These are phyloP conservation scores for Calonectria pseudoreteaudii DNA, from an alignment of 2,329 filamentous ascomycete genomes.

Conservation along the genomic window DNA sequence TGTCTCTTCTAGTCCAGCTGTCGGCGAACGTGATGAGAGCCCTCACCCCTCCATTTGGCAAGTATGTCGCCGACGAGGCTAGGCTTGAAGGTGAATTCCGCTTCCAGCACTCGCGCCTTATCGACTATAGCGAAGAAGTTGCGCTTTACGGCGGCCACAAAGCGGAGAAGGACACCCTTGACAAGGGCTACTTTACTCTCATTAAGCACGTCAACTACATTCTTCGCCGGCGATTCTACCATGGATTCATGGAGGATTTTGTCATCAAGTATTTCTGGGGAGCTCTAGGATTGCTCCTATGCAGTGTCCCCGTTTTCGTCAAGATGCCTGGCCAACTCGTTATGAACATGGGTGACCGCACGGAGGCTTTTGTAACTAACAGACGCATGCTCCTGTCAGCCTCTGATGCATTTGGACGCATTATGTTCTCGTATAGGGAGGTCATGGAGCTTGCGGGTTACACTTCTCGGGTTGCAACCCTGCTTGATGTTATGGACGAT, in stretches of 20 bases:
- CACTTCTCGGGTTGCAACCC: slow-evolving; percentile 89
- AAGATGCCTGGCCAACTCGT: slow-evolving; percentile 80
- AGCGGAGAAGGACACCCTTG: slow-evolving; percentile 93
- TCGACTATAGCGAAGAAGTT: slow-evolving; percentile 96
- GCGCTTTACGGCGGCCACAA: slow-evolving; percentile 92
- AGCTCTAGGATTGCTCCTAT: slow-evolving; percentile 88
- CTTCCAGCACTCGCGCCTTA: slow-evolving; percentile 92
- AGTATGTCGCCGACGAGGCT: slow-evolving; percentile 97
- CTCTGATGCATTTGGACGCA: slow-evolving; percentile 92
- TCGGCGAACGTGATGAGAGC: slow-evolving; percentile 94
- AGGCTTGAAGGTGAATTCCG: slow-evolving; percentile 95
- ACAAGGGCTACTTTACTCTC: slow-evolving; percentile 98
- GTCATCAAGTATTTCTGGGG: slow-evolving; percentile 99
- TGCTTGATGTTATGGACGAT: slow-evolving; percentile 95
- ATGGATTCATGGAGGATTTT: slow-evolving; percentile 99
- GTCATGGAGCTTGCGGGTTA: slow-evolving; percentile 96
- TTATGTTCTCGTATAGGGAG: slow-evolving; percentile 99
- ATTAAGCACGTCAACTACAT: slow-evolving; percentile 99
- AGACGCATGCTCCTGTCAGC: slow-evolving; percentile 90
- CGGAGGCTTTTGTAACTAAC: slow-evolving; percentile 91
- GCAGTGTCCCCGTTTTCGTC: slow-evolving; percentile 96
- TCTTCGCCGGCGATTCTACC: slow-evolving; percentile 88
- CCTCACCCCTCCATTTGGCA: slow-evolving; percentile 94
- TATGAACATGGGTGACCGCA: slow-evolving; percentile 77
- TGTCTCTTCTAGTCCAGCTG: slow-evolving; percentile 92